Percentiles rank a stretch among this genome's conserved stretches.
phyloP scores from a whole-genome alignment of 257 asterid species.

The Penstemon eatonii region DNA sequence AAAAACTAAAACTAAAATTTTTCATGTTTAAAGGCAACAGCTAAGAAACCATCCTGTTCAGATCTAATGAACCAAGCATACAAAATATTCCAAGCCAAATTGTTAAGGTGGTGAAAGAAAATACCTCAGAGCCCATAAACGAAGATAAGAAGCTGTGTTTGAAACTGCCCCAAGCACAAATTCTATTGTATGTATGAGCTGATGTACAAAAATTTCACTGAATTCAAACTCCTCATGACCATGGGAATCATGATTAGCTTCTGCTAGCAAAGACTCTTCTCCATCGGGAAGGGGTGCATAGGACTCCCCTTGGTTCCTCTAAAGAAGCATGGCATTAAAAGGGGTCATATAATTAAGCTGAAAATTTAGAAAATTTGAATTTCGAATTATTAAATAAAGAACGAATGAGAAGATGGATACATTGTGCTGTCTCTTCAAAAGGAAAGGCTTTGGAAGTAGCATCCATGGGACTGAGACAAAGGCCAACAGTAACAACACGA shows the following conservation, averaged over 20 bases:
- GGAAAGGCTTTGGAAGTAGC: slow-evolving; percentile 97
- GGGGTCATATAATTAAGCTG: slow-evolving; percentile 10
- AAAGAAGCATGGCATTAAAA: slow-evolving; percentile 30
- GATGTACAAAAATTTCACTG: slow-evolving; percentile 94
- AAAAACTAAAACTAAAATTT: not conserved
- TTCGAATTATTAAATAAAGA: not conserved
- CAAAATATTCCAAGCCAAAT: slow-evolving; percentile 10
- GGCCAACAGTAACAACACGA: slow-evolving; percentile 67
- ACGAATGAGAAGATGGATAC: slow-evolving; percentile 40
- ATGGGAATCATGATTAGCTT: slow-evolving; percentile 64
- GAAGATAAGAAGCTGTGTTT: slow-evolving; percentile 98
- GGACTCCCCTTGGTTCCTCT: slow-evolving; percentile 90
- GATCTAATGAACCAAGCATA: slow-evolving; percentile 14
- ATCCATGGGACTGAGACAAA: slow-evolving; percentile 96
- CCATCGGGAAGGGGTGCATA: slow-evolving; percentile 70
- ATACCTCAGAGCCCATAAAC: slow-evolving; percentile 99
- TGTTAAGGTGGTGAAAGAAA: slow-evolving; percentile 1
- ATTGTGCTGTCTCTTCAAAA: slow-evolving; percentile 69
- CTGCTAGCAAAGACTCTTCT: slow-evolving; percentile 81
- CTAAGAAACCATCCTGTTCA: slow-evolving; percentile 9
- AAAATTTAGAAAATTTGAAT: not conserved
- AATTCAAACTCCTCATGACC: slow-evolving; percentile 96
- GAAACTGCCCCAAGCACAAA: slow-evolving; percentile 99
- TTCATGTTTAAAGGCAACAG: slow-evolving; percentile 15
- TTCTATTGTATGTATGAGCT: slow-evolving; percentile 95